Evolutionary conservation across 768 basidiomycete species (phyloP).

Genomic region (Leccinum broughii): DNA sequence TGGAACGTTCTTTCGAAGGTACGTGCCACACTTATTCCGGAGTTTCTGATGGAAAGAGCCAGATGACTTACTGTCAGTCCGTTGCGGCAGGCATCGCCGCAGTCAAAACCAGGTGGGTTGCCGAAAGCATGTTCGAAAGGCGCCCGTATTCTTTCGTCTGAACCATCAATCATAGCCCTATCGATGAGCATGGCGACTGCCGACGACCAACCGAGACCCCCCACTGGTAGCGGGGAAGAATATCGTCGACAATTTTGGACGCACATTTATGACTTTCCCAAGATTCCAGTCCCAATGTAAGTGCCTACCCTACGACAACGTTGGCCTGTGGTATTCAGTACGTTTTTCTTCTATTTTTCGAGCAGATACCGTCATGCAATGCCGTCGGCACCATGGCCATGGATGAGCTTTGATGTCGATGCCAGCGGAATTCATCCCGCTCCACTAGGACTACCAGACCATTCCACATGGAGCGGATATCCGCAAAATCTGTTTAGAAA

Average conservation of each 20-base stretch:
- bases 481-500: constrained; percentile 54
- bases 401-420: constrained; percentile 33
- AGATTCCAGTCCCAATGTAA: constrained; percentile 25
- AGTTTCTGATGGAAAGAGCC: constrained; percentile 19
- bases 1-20: constrained; percentile 16
- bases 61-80: background rate
- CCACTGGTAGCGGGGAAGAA: background rate
- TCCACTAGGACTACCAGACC: background rate
- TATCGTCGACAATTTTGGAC: background rate
- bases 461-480: constrained; percentile 39
- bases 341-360: background rate
- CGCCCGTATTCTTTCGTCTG: background rate
- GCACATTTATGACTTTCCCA: constrained; percentile 3
- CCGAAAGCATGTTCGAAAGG: background rate
- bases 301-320: constrained; percentile 3
- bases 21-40: constrained; percentile 2
- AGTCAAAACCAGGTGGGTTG: background rate
- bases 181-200: constrained; percentile 11
- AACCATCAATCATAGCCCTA: background rate
- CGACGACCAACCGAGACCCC: background rate
- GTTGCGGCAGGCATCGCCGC: background rate
- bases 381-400: constrained; percentile 44
- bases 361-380: constrained; percentile 35
- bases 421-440: background rate
- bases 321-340: background rate